Conservation (phyloP, 495 filamentous ascomycete species). For the Xylona heveae region DNA sequence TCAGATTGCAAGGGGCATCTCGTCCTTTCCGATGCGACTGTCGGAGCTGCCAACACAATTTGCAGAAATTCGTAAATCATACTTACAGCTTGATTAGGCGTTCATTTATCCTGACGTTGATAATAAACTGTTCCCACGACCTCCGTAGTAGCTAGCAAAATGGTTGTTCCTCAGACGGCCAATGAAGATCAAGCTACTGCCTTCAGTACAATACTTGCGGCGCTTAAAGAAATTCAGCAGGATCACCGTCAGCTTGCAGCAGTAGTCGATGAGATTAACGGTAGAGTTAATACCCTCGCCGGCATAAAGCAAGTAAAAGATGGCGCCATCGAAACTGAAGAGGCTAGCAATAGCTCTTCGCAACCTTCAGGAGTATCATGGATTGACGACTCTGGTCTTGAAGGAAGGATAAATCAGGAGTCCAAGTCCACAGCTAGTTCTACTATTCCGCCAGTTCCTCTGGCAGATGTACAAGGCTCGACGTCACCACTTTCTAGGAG, state of each 20-base stretch:
- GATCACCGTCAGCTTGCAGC: conserved; percentile 36
- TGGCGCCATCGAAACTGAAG: conserved; percentile 9
- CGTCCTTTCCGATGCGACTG: no score
- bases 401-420: conserved; percentile 18
- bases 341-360: conserved; percentile 18
- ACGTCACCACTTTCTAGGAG: background rate
- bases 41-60: no score
- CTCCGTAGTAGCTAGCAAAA: no score
- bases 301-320: conserved; percentile 31
- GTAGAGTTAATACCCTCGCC: conserved; percentile 38
- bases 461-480: background rate
- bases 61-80: no score
- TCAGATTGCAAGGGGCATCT: no score
- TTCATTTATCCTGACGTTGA: no score
- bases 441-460: background rate
- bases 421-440: background rate
- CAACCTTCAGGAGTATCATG: conserved; percentile 13
- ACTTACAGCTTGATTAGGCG: no score
- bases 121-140: no score
- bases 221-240: conserved; percentile 28
- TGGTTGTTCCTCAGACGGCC: conserved; percentile 2
- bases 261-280: conserved; percentile 41
- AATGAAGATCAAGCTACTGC: conserved; percentile 8
- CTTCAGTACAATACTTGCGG: conserved; percentile 29
- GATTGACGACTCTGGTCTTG: conserved; percentile 20